Evolutionary conservation across 2,329 filamentous ascomycete species (phyloP).

Genomic region (Penicillium sp.): DNA sequence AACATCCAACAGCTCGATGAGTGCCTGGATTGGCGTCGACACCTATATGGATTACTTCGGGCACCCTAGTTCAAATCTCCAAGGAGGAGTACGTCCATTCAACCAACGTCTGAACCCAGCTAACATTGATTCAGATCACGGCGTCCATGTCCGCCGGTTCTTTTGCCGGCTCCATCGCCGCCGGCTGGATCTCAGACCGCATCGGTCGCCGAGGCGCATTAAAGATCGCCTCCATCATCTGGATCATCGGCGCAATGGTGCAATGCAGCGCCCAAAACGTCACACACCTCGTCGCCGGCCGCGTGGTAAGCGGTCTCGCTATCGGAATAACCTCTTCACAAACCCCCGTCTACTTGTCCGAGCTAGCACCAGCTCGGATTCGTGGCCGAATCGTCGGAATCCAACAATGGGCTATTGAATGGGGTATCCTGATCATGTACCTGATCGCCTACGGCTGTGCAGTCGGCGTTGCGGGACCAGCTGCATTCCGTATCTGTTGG

Average conservation of each 20-base stretch:
- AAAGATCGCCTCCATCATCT: constrained; percentile 26
- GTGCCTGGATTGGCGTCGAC: constrained; percentile 49
- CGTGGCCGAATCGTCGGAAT: constrained; percentile 45
- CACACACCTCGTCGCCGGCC: constrained; percentile 24
- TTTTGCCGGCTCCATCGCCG: constrained; percentile 21
- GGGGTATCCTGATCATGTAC: constrained; percentile 47
- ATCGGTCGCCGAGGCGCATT: constrained; percentile 25
- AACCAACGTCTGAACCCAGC: not conserved
- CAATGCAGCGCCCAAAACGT: constrained; percentile 30
- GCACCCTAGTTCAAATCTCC: constrained; percentile 40
- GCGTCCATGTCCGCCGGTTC: constrained; percentile 51
- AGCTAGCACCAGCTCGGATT: constrained; percentile 43
- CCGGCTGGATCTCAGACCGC: constrained; percentile 25
- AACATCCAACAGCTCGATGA: constrained; percentile 33
- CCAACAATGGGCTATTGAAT: constrained; percentile 47
- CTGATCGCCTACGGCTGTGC: constrained; percentile 42
- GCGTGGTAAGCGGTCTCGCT: constrained; percentile 28
- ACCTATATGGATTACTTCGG: constrained; percentile 58
- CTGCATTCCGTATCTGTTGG: constrained; percentile 61
- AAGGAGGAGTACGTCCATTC: constrained; percentile 32
- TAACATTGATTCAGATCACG: constrained; percentile 51
- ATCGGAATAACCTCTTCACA: constrained; percentile 47
- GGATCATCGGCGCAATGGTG: constrained; percentile 28
- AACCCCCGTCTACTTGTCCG: constrained; percentile 45
- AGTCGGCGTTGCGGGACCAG: constrained; percentile 35